phyloP scores from a whole-genome alignment of 78 protist species.

The Protostelium mycophagum region DNA sequence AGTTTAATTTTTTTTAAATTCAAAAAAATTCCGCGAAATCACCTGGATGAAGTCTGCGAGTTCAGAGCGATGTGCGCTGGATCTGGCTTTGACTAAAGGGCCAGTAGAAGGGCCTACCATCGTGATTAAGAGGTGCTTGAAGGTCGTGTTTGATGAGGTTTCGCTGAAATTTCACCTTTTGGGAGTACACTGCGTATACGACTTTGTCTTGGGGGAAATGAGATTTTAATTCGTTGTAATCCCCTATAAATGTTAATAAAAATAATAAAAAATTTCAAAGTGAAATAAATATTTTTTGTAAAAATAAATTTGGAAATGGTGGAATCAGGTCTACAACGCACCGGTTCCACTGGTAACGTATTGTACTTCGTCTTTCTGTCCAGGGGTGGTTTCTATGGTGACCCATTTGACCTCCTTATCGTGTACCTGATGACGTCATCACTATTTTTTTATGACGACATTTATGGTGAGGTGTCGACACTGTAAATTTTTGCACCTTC shows the following conservation, averaged over 20 bases:
- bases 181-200: not conserved
- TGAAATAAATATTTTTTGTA: too few species aligned
- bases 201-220: not conserved
- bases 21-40: not conserved
- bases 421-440: too few species aligned
- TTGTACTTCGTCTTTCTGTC: not conserved
- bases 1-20: not conserved
- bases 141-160: not conserved
- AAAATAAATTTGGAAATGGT: too few species aligned
- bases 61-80: not conserved
- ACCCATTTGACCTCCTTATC: not conserved
- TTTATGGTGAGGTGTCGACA: too few species aligned
- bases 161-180: not conserved
- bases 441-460: too few species aligned
- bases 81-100: not conserved
- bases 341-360: not conserved
- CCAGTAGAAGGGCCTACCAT: not conserved
- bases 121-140: not conserved
- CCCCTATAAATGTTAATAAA: not conserved
- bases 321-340: not conserved
- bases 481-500: too few species aligned
- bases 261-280: too few species aligned
- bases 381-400: not conserved
- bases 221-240: not conserved
- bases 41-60: not conserved